These are phyloP conservation scores for peach (Prunus persica) DNA, from an alignment of 306 rosid species.

Conservation along the genomic window DNA sequence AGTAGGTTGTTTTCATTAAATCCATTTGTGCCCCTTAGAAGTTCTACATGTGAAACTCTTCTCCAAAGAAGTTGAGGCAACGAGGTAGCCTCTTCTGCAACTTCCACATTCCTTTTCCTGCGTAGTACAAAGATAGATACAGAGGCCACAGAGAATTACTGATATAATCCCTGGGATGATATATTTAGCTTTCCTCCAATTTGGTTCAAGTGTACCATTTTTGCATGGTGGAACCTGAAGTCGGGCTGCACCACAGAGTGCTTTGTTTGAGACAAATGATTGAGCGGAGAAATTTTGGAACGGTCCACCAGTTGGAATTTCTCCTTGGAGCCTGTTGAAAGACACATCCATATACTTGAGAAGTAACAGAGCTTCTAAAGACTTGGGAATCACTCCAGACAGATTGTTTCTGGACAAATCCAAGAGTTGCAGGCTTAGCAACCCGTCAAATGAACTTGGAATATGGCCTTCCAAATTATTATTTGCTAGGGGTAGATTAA, in stretches of 20 bases:
- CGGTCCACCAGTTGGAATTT: constrained; percentile 20
- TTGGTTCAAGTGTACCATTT: not conserved
- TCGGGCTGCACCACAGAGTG: constrained; percentile 14
- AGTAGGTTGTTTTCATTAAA: too few species aligned
- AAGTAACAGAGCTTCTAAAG: constrained; percentile 1
- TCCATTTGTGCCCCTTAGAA: constrained; percentile 6
- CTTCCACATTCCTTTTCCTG: not conserved
- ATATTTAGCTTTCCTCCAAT: not conserved
- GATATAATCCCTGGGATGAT: not conserved
- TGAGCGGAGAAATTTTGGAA: constrained; percentile 14
- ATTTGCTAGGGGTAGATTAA: not conserved
- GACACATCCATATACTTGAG: constrained; percentile 9
- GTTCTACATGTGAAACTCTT: constrained; percentile 21
- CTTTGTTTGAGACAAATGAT: constrained; percentile 26
- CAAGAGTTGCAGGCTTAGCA: not conserved
- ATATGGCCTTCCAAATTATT: not conserved
- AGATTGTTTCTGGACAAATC: not conserved
- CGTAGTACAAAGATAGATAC: not conserved
- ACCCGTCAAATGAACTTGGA: not conserved
- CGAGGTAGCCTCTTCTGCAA: too few species aligned
- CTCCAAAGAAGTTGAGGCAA: constrained; percentile 7
- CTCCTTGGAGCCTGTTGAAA: constrained; percentile 16
- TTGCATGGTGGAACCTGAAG: constrained; percentile 15
- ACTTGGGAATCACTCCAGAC: not conserved
- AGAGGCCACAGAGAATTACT: not conserved